phyloP scores from a whole-genome alignment of 2,329 filamentous ascomycete species.

The Fusarium solani-melongenae region DNA sequence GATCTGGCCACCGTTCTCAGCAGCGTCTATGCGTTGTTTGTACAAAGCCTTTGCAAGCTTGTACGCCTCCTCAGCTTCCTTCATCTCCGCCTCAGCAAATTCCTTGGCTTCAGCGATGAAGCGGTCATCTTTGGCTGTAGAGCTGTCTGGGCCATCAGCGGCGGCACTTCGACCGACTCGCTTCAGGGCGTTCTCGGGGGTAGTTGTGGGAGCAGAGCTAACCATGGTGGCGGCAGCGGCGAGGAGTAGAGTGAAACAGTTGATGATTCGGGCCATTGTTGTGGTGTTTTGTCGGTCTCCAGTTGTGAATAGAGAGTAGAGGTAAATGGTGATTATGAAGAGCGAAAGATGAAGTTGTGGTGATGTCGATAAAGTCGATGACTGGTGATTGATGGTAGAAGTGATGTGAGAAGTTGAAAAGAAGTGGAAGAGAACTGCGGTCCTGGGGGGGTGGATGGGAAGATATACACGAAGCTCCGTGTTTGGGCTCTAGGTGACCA shows the following conservation, averaged over 20 bases:
- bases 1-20: background rate
- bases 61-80: background rate
- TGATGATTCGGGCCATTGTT: background rate
- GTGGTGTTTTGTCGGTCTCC: background rate
- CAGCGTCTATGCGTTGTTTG: background rate
- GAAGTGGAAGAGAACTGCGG: background rate
- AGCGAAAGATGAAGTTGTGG: background rate
- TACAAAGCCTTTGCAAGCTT: background rate
- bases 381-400: background rate
- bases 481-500: background rate
- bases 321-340: background rate
- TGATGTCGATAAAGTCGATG: background rate
- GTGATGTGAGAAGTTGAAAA: background rate
- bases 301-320: background rate
- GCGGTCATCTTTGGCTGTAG: background rate
- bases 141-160: background rate
- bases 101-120: background rate
- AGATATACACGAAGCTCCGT: background rate
- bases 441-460: background rate
- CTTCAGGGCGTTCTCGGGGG: background rate
- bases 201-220: background rate
- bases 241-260: background rate
- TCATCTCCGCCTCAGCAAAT: background rate
- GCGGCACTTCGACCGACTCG: background rate
- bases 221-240: background rate